Evolutionary conservation across 371 early-diverging fungal species (phyloP).

Genomic region (Mycotypha africana): DNA sequence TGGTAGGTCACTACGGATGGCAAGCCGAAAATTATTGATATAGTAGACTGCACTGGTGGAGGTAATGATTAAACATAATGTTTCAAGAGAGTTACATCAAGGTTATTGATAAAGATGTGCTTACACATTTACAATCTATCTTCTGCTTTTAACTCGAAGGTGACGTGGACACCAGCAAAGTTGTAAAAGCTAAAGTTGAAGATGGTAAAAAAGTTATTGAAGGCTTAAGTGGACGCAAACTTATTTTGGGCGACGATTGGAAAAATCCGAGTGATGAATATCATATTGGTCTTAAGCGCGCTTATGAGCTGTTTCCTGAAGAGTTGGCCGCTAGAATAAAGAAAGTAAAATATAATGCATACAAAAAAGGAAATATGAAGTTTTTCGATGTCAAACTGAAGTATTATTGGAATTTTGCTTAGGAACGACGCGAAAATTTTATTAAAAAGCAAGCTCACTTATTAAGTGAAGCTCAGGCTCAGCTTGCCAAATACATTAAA

Average conservation of each 20-base stretch:
- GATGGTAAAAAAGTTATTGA: slow-evolving; percentile 43
- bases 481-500: slow-evolving; percentile 47
- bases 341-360: slow-evolving; percentile 27
- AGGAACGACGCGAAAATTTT: slow-evolving; percentile 67
- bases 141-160: no score
- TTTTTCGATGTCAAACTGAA: no score
- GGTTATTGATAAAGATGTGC: no score
- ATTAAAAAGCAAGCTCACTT: slow-evolving; percentile 60
- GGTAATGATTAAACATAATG: slow-evolving; percentile 19
- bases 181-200: slow-evolving; percentile 48
- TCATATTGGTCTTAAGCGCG: slow-evolving; percentile 78
- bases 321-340: slow-evolving; percentile 51
- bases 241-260: slow-evolving; percentile 70
- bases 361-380: background rate
- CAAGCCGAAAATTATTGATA: slow-evolving; percentile 84
- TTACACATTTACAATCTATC: no score
- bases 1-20: slow-evolving; percentile 76
- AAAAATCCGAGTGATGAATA: slow-evolving; percentile 75
- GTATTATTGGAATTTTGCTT: background rate
- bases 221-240: slow-evolving; percentile 73
- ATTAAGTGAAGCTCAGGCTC: slow-evolving; percentile 55
- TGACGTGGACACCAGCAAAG: slow-evolving; percentile 62
- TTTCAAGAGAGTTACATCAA: no score
- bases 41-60: slow-evolving; percentile 91
- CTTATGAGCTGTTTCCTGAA: slow-evolving; percentile 76